Evolutionary conservation across 352 stramenopile genomes (phyloP), one percentile per base, ranked within the genome.

Genomic region (Phytophthora agathidicida): DNA sequence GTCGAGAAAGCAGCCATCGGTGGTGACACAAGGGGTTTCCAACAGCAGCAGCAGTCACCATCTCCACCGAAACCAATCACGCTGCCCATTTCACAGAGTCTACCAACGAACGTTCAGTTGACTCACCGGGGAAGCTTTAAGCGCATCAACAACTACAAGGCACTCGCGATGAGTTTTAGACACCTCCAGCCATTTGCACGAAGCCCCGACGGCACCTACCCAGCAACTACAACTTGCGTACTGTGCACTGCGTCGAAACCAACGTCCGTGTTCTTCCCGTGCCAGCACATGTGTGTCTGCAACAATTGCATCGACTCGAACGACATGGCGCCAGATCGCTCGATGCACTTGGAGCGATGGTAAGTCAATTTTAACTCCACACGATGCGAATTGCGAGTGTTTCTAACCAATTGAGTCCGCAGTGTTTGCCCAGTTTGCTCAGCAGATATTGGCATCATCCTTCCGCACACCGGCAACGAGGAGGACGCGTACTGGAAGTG

Each of bases 221-320:
- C 62, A 8, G 10, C 24, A 8, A 53, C 68, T 7, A 72, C 60
- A 7, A 42, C 45, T 5, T 89, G 79, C 19, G 65, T 80, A 1
- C 55, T 79, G 33, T 89, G 79, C 53, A 38, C 75, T 27, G 35
- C 39, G 7, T 26, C 44, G 2, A 39, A 43, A 7, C 72, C 69
- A 6, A 68, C 6, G 11, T 55, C 42, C n/a, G 43, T 56, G 5
- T 56, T 63, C 20, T 63, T 63, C 19, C 53, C 53, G n/a, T 89
- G 77, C 20, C 71, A 89, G 55, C 80, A 89, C 64, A 70, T 77
- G 44, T 83, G 75, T 54, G 72, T 83, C 20, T 89, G 80, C 58
- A 64, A 84, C 41, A 43, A 44, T 8, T 89, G 80, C 55, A 65
- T 85, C 36, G 36, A 63, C 3, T 32, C 43, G 13, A 65, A 86